phyloP scores from a whole-genome alignment of 139 green algal genomes.

The Medakamo hakoo region DNA sequence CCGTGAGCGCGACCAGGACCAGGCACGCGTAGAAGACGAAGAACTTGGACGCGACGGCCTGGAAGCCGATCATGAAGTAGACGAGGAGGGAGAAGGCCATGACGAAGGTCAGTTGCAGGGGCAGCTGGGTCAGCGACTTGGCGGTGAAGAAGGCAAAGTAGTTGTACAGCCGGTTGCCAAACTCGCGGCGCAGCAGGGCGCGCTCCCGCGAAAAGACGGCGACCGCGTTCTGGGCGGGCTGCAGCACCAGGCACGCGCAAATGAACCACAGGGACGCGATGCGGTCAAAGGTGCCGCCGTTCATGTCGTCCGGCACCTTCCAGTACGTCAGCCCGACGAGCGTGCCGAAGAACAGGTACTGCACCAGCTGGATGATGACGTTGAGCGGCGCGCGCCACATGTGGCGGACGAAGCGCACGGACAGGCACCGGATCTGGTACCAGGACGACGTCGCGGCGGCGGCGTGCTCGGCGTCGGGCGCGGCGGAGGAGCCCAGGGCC shows the following conservation, averaged over 20 bases:
- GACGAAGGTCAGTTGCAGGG: conserved; percentile 14
- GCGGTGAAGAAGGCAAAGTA: conserved; percentile 16
- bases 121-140: conserved; percentile 14
- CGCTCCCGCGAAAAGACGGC: conserved; percentile 22
- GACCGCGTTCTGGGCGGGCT: conserved; percentile 17
- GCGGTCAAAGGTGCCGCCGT: conserved; percentile 9
- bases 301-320: conserved; percentile 2
- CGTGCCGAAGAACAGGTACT: conserved; percentile 23
- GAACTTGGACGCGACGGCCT: conserved; percentile 14
- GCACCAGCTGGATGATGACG: conserved; percentile 8
- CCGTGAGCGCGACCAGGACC: conserved; percentile 14
- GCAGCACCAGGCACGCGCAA: conserved; percentile 11
- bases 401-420: conserved; percentile 10
- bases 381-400: conserved; percentile 18
- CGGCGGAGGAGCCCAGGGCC: background rate
- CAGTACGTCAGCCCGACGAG: conserved; percentile 21
- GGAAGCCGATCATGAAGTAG: conserved; percentile 30
- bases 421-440: conserved; percentile 16
- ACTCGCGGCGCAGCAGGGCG: conserved; percentile 13
- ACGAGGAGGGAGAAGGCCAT: conserved; percentile 8
- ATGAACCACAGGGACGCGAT: conserved; percentile 7
- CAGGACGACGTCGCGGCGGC: background rate
- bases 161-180: conserved; percentile 9
- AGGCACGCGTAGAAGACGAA: conserved; percentile 11
- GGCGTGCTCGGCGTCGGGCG: background rate